Evolutionary conservation across 129 eudicot genomes (phyloP).

Genomic region (Heracleum sosnowskyi): DNA sequence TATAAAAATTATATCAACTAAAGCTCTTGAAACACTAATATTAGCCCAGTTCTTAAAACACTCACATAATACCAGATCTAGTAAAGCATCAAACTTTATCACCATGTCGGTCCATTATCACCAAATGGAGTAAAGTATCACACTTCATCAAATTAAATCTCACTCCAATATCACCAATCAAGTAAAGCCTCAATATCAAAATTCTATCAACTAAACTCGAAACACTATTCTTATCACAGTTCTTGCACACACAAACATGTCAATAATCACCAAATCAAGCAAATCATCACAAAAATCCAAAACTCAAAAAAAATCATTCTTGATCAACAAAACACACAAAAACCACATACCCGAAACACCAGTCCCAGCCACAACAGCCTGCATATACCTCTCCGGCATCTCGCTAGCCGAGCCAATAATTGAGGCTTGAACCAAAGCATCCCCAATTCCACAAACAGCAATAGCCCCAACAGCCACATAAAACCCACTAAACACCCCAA

Average conservation of each 20-base stretch:
- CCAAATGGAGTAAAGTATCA: background rate
- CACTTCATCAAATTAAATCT: no score
- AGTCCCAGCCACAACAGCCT: slow-evolving; percentile 86
- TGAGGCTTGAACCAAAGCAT: slow-evolving; percentile 81
- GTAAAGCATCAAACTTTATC: no score
- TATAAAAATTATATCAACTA: background rate
- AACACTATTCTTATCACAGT: no score
- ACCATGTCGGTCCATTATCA: background rate
- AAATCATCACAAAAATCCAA: background rate
- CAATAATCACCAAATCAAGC: background rate
- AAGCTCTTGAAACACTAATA: background rate
- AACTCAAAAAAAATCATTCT: background rate
- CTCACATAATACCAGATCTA: background rate
- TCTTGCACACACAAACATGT: background rate
- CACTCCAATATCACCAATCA: background rate
- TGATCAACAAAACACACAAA: background rate
- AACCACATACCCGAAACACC: slow-evolving; percentile 67
- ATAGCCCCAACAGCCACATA: slow-evolving; percentile 62
- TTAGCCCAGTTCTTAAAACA: background rate
- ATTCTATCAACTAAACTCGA: background rate
- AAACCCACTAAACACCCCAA: slow-evolving; percentile 54
- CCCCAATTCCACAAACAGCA: slow-evolving; percentile 58
- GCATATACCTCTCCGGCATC: slow-evolving; percentile 96
- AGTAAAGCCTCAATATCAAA: background rate
- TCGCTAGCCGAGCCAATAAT: slow-evolving; percentile 85